phyloP scores from a whole-genome alignment of 2,329 filamentous ascomycete genomes.

The Rutstroemia sp. region DNA sequence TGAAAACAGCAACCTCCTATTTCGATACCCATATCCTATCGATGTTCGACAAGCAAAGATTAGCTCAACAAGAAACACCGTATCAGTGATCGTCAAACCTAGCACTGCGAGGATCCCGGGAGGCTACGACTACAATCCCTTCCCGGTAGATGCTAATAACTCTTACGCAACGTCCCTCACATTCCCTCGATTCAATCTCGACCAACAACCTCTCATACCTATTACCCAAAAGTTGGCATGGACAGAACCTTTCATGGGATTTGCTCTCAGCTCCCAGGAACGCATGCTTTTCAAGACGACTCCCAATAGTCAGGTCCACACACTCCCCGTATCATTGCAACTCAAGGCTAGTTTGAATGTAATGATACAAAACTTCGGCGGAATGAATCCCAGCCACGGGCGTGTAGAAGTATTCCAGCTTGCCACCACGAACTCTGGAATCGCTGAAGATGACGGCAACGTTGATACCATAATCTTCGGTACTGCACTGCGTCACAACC shows the following conservation, averaged over 20 bases:
- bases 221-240: background rate
- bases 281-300: background rate
- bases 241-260: background rate
- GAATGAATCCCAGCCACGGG: background rate
- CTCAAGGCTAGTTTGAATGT: too few species aligned
- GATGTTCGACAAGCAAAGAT: background rate
- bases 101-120: background rate
- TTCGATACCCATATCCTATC: background rate
- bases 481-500: constrained; percentile 3
- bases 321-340: too few species aligned
- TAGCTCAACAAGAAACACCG: background rate
- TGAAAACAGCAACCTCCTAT: background rate
- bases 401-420: too few species aligned
- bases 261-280: background rate
- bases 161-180: background rate
- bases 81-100: background rate
- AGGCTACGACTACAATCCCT: background rate
- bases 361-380: background rate
- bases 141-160: background rate
- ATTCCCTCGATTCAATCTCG: background rate
- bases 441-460: background rate
- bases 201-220: background rate
- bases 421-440: too few species aligned
- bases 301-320: background rate
- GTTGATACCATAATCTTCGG: constrained; percentile 3